Evolutionary conservation across 306 rosid species (phyloP).

Genomic region (Ormosia emarginata): DNA sequence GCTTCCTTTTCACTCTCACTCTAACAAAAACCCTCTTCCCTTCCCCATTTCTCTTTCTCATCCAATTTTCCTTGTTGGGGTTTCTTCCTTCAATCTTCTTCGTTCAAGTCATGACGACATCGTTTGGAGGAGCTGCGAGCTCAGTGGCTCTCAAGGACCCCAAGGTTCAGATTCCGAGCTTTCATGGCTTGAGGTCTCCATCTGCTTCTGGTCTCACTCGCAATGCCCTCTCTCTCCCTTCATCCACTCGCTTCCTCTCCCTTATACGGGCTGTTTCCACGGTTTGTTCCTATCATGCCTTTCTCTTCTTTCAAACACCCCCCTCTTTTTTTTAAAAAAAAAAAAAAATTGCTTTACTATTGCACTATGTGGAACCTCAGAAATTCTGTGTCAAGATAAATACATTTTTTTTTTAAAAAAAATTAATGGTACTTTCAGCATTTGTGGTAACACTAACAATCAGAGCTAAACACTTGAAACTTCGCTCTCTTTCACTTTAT

Average conservation of each 20-base stretch:
- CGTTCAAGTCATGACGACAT: conserved; percentile 47
- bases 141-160: conserved; percentile 49
- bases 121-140: conserved; percentile 58
- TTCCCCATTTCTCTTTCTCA: not conserved
- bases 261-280: conserved; percentile 68
- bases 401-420: not conserved
- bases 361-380: conserved; percentile 13
- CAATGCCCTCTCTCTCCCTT: conserved; percentile 37
- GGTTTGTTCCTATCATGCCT: conserved; percentile 33
- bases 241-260: conserved; percentile 43
- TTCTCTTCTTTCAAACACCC: not conserved
- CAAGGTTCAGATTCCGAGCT: conserved; percentile 59
- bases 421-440: no score
- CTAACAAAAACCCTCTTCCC: not conserved
- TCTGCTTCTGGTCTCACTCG: conserved; percentile 39
- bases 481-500: not conserved
- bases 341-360: not conserved
- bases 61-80: not conserved
- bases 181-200: conserved; percentile 57
- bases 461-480: not conserved
- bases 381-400: not conserved
- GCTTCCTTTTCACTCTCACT: not conserved
- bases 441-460: no score
- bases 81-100: not conserved
- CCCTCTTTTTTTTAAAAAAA: no score